phyloP scores from a whole-genome alignment of 2,329 filamentous ascomycete genomes.

The Paraconiothyrium sp. region DNA sequence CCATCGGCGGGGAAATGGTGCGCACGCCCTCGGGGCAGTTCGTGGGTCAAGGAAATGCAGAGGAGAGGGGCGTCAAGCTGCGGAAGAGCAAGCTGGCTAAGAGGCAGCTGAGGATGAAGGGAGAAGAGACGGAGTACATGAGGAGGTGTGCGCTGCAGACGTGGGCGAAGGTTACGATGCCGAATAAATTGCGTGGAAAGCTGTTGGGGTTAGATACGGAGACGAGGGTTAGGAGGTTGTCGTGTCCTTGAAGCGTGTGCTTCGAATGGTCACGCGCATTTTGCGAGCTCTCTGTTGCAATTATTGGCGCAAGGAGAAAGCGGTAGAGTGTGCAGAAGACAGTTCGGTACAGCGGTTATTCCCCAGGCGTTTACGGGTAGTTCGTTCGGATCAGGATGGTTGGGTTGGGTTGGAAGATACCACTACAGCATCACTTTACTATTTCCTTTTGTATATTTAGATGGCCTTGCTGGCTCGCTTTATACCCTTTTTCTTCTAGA shows the following conservation, averaged over 20 bases:
- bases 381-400: slow-evolving; percentile 9
- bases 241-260: slow-evolving; percentile 33
- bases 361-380: not conserved
- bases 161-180: slow-evolving; percentile 49
- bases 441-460: slow-evolving; percentile 6
- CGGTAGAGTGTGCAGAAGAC: not conserved
- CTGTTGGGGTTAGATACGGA: slow-evolving; percentile 27
- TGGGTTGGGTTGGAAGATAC: slow-evolving; percentile 24
- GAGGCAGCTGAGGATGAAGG: slow-evolving; percentile 55
- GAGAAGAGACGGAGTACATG: slow-evolving; percentile 56
- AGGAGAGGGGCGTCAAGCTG: slow-evolving; percentile 41
- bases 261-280: too few species aligned
- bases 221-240: slow-evolving; percentile 41
- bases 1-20: slow-evolving; percentile 16
- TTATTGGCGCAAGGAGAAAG: too few species aligned
- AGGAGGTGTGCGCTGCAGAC: slow-evolving; percentile 54
- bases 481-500: not conserved
- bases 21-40: slow-evolving; percentile 29
- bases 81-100: slow-evolving; percentile 55
- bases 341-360: not conserved
- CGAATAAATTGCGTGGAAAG: slow-evolving; percentile 37
- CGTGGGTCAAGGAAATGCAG: slow-evolving; percentile 7
- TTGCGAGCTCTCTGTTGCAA: too few species aligned
- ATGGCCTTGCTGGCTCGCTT: not conserved
- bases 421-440: slow-evolving; percentile 15